These are phyloP conservation scores for Neofusicoccum umdonicola DNA, from an alignment of 2,329 filamentous ascomycete genomes.

Conservation along the genomic window DNA sequence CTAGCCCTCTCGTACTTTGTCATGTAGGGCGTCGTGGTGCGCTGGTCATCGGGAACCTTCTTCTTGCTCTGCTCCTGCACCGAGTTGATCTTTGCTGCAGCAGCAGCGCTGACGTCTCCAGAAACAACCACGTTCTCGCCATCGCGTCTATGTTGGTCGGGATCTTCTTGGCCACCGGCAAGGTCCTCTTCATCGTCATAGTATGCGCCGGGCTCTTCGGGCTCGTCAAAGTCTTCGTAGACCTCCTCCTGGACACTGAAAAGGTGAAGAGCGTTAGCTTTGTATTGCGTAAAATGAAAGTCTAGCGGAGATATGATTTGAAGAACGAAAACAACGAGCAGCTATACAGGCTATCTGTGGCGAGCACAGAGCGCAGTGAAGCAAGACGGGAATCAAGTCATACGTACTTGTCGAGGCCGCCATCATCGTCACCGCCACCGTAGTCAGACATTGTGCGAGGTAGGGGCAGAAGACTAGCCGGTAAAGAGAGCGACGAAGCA, in stretches of 20 bases:
- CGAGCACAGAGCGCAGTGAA: background rate
- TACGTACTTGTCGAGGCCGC: slow-evolving; percentile 27
- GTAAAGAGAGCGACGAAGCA: background rate
- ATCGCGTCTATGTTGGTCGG: slow-evolving; percentile 23
- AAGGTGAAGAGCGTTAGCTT: background rate
- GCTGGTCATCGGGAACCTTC: slow-evolving; percentile 84
- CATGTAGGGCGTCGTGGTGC: slow-evolving; percentile 96
- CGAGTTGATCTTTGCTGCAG: slow-evolving; percentile 48
- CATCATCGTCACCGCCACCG: slow-evolving; percentile 40
- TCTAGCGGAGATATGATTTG: background rate
- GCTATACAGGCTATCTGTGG: background rate
- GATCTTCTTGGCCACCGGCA: slow-evolving; percentile 35
- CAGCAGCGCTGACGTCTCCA: slow-evolving; percentile 51
- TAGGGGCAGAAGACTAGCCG: background rate
- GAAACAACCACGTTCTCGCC: slow-evolving; percentile 41
- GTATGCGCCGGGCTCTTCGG: slow-evolving; percentile 65
- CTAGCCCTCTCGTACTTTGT: slow-evolving; percentile 97
- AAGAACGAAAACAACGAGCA: background rate
- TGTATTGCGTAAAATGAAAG: background rate
- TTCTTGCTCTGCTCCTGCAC: slow-evolving; percentile 66
- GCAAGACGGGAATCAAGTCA: background rate
- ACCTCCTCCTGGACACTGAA: slow-evolving; percentile 14
- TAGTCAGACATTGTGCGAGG: slow-evolving; percentile 44
- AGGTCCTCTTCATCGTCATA: slow-evolving; percentile 62
- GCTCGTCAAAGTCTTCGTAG: slow-evolving; percentile 42